These are phyloP conservation scores for Phytopythium sindhum DNA, from an alignment of 352 stramenopile species.

Conservation along the genomic window DNA sequence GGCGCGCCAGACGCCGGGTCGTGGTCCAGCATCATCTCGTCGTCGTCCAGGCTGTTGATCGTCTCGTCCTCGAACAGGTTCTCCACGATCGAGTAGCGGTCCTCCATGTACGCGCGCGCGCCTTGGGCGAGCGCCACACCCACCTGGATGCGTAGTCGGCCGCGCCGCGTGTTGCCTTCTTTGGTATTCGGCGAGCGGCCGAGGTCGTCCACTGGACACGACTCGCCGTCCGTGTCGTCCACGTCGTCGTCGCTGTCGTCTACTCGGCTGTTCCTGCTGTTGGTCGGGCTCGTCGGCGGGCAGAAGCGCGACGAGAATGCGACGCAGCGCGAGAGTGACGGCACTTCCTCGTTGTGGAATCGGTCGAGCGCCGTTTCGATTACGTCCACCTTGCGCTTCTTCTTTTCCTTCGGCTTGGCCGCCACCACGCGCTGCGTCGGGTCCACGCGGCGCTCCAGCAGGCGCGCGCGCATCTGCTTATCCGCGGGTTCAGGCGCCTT, in stretches of 20 bases:
- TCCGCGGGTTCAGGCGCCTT: constrained; percentile 12
- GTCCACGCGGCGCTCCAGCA: constrained; percentile 10
- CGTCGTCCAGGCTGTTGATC: constrained; percentile 22
- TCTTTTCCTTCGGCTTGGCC: constrained; percentile 46
- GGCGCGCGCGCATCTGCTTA: constrained; percentile 19
- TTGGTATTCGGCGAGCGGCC: background rate
- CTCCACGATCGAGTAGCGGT: constrained; percentile 62
- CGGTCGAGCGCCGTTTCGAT: constrained; percentile 58
- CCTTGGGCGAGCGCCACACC: constrained; percentile 55
- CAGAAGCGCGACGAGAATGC: constrained; percentile 51
- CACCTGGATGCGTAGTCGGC: constrained; percentile 41
- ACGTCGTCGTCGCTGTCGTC: constrained; percentile 17
- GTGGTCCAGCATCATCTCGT: constrained; percentile 13
- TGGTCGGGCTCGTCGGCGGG: constrained; percentile 8
- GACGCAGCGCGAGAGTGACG: constrained; percentile 24
- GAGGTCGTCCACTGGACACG: constrained; percentile 1
- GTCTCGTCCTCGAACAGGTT: constrained; percentile 42
- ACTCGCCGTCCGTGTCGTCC: constrained; percentile 8
- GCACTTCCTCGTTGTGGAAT: constrained; percentile 38
- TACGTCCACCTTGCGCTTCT: constrained; percentile 54
- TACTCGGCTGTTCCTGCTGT: constrained; percentile 8
- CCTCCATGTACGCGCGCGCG: constrained; percentile 77
- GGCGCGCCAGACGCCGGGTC: background rate
- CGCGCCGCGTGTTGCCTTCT: background rate
- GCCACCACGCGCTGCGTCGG: constrained; percentile 41